Evolutionary conservation across 2,329 filamentous ascomycete species (phyloP).

Genomic region (Venturia oleaginea): DNA sequence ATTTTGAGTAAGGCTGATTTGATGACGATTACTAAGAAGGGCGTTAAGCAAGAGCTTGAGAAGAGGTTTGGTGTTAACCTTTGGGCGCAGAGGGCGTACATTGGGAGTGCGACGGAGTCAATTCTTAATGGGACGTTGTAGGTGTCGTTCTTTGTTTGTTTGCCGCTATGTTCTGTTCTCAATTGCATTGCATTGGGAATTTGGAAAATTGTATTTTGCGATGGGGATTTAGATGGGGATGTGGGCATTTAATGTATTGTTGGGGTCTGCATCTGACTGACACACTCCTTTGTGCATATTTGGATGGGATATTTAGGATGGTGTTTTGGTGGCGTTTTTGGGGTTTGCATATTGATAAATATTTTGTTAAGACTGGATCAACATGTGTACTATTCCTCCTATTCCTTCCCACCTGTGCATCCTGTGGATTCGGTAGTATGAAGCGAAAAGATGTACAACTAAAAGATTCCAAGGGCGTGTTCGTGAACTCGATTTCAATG

Average conservation of each 20-base stretch:
- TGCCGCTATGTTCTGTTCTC: not conserved
- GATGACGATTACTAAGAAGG: conserved; percentile 99
- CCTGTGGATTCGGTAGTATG: too few relatives aligned
- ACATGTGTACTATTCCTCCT: too few relatives aligned
- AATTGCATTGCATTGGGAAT: conserved; percentile 1
- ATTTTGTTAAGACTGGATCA: not conserved
- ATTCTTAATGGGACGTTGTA: conserved; percentile 26
- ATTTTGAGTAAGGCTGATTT: conserved; percentile 86
- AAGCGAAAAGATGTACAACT: too few relatives aligned
- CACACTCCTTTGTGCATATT: not conserved
- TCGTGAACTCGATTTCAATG: too few relatives aligned
- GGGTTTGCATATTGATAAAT: not conserved
- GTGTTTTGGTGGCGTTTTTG: not conserved
- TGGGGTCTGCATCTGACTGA: not conserved
- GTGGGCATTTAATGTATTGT: not conserved
- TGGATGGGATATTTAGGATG: not conserved
- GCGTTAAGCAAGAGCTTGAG: conserved; percentile 89
- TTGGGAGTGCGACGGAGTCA: conserved; percentile 42
- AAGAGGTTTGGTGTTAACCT: conserved; percentile 78
- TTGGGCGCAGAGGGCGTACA: conserved; percentile 84
- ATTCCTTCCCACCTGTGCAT: too few relatives aligned
- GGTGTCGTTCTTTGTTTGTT: not conserved
- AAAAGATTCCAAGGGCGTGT: too few relatives aligned
- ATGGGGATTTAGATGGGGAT: not conserved
- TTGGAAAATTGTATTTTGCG: not conserved